Conservation (phyloP, 2,329 filamentous ascomycete genomes). For the Apiospora arundinis region DNA sequence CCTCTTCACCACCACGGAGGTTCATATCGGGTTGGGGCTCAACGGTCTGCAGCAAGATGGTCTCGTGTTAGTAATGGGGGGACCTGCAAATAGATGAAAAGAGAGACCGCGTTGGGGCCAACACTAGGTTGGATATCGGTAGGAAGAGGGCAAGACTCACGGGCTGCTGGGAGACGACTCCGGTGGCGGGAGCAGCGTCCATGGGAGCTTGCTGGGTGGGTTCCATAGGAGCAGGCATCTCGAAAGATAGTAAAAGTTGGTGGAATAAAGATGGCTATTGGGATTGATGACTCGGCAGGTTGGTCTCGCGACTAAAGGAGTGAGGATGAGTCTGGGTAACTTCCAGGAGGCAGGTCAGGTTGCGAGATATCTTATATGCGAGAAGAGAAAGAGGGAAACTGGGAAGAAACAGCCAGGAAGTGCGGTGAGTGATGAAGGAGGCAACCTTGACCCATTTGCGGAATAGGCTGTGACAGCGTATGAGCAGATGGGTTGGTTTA, state of each 20-base stretch:
- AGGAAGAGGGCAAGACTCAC: slow-evolving; percentile 32
- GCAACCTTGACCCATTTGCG: slow-evolving; percentile 1
- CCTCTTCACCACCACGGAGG: slow-evolving; percentile 53
- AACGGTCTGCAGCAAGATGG: slow-evolving; percentile 35
- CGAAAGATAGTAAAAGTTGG: slow-evolving; percentile 28
- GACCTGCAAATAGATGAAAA: slow-evolving; percentile 9
- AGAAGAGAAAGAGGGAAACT: not conserved
- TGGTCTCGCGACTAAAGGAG: not conserved
- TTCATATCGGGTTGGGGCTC: slow-evolving; percentile 52
- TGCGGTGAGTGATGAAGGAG: slow-evolving; percentile 14
- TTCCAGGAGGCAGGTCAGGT: not conserved
- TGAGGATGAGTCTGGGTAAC: not conserved
- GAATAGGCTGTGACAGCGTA: not conserved
- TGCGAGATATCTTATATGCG: not conserved
- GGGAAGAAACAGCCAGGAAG: not conserved
- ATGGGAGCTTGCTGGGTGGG: slow-evolving; percentile 53
- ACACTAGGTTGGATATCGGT: not conserved
- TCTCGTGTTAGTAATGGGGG: slow-evolving; percentile 11
- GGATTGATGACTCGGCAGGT: not conserved
- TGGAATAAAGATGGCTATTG: slow-evolving; percentile 20
- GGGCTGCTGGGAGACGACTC: slow-evolving; percentile 50
- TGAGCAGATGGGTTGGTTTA: not conserved
- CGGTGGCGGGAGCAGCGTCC: slow-evolving; percentile 43
- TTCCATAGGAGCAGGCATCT: slow-evolving; percentile 49
- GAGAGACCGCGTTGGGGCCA: not conserved